Evolutionary conservation across 208 protist genomes (phyloP), one percentile per base, ranked within the genome.

Genomic region (Crithidia brevicula): DNA sequence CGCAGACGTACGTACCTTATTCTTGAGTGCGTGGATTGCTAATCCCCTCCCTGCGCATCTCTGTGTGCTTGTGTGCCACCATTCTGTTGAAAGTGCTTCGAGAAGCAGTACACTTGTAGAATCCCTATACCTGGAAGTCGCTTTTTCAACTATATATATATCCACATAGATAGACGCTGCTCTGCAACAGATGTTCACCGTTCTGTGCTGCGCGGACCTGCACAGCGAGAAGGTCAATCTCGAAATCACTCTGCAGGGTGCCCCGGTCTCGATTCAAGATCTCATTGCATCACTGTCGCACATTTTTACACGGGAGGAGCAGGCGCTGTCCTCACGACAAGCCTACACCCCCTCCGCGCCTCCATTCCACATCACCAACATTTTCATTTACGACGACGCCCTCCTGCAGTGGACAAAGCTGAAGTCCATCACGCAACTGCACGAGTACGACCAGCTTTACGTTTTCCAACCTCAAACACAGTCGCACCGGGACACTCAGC

Each of bases 401-500:
- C 45, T 57, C 16, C 46, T 89, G 51, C 59, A 76, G 47, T 95
- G 90, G 90, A 64, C 66, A n/a, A 66, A 80, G 40, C 67, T 95
- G 0, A 53, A 79, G 42, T 77, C 69, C 2, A 38, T 78, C 22
- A 38, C 77, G 3, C 87, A 95, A 65, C 66, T 93, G n/a, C 83
- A 89, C 59, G 85, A 92, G 67, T 93, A 91, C 72, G 87, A 93
- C 60, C 90, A 95, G 72, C 65, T 95, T 5, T 95, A 95, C 64
- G 72, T 87, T 16, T 95, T 92, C 56, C 90, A 95, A 65, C 87
- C 90, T 0, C 85, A 90, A 33, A 86, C 59, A 1, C 25, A 47
- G 33, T 82, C 71, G 59, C 85, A 95, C 66, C 70, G 30, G 4
- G 90, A 95, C 59, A 57, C 67, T 13, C 85, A 90, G 73, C 81